Percentiles rank a stretch among this genome's conserved stretches.
phyloP scores from a whole-genome alignment of 345 rosid species.

The Salix arbutifolia region DNA sequence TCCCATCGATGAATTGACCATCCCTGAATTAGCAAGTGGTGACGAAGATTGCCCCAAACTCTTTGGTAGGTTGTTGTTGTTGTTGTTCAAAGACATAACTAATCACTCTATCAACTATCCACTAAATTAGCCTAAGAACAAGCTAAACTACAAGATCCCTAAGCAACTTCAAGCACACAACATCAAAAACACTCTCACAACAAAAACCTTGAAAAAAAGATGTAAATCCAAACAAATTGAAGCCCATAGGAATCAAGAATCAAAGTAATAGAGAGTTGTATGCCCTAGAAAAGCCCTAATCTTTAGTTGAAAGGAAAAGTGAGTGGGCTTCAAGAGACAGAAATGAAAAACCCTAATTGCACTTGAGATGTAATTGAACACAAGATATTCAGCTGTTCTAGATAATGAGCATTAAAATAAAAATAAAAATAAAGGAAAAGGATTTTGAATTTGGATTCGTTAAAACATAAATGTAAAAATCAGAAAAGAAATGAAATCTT shows the following conservation, averaged over 20 bases:
- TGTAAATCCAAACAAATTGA: not conserved
- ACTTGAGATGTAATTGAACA: not conserved
- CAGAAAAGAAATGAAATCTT: not conserved
- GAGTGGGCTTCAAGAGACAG: not conserved
- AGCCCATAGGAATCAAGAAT: too few species aligned
- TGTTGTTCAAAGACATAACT: constrained; percentile 48
- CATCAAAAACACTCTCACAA: not conserved
- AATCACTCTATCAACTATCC: not conserved
- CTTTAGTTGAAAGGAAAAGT: not conserved
- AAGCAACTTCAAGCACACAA: not conserved
- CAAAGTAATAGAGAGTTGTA: not conserved
- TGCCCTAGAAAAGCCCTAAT: not conserved
- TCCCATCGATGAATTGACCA: constrained; percentile 51
- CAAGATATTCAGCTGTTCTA: not conserved
- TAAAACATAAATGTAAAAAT: not conserved
- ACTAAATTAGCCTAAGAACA: not conserved
- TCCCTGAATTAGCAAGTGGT: constrained; percentile 75
- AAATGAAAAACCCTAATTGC: not conserved
- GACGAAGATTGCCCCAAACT: constrained; percentile 59
- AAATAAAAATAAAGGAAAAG: not conserved
- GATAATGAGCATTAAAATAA: not conserved
- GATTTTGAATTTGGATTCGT: not conserved
- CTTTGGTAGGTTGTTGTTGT: constrained; percentile 49
- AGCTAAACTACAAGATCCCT: not conserved
- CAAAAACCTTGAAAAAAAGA: not conserved